These are phyloP conservation scores for Beauveria varroae DNA, from an alignment of 2,329 filamentous ascomycete genomes.

Conservation along the genomic window DNA sequence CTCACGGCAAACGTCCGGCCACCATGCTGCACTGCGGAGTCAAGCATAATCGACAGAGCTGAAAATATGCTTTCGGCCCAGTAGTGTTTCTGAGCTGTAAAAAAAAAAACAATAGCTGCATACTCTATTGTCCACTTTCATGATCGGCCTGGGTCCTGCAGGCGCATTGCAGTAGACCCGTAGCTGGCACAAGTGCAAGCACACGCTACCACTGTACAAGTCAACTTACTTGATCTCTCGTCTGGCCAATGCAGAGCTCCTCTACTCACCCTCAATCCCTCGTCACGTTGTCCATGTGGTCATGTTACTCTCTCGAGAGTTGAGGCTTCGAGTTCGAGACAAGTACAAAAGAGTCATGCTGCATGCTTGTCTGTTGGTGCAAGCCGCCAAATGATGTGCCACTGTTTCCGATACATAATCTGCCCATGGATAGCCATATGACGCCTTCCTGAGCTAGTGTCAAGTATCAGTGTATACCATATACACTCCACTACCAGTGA, in stretches of 20 bases:
- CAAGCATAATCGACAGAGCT: background rate
- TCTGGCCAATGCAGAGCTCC: background rate
- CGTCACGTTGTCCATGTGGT: background rate
- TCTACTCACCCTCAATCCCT: background rate
- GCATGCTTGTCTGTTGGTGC: background rate
- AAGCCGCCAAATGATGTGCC: background rate
- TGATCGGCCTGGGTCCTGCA: background rate
- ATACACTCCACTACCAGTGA: constrained; percentile 2
- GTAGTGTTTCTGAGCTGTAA: background rate
- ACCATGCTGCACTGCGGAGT: background rate
- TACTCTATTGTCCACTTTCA: constrained; percentile 2
- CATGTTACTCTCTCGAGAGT: background rate
- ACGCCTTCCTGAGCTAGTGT: background rate
- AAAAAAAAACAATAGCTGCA: background rate
- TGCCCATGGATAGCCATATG: background rate
- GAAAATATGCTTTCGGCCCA: background rate
- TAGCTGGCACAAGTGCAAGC: background rate
- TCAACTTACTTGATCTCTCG: background rate
- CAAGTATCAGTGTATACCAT: background rate
- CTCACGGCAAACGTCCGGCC: background rate
- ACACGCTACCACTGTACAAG: background rate
- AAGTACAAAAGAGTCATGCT: background rate
- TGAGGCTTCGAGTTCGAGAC: background rate
- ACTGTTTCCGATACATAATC: background rate
- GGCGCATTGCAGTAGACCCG: background rate